Conservation (phyloP, 176 grass and related monocot genomes). For the Carex kokanica region DNA sequence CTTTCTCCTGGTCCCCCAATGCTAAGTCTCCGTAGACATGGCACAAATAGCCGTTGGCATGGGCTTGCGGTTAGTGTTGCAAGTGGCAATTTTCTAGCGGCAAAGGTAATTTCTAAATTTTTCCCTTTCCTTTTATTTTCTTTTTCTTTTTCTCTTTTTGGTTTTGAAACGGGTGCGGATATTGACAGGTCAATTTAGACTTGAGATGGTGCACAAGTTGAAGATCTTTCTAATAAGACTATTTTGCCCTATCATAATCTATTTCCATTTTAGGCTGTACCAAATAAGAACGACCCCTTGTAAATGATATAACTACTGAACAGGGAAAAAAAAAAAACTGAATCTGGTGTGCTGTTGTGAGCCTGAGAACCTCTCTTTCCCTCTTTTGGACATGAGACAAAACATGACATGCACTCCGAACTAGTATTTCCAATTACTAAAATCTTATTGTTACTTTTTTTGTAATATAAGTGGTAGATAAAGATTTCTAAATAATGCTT, state of each 20-base stretch:
- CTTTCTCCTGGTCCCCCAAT: constrained; percentile 97
- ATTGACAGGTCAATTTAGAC: not conserved
- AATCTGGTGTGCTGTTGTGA: too few species aligned
- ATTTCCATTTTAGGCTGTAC: not conserved
- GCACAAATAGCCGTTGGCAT: constrained; percentile 62
- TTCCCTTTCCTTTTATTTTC: not conserved
- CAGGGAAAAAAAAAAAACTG: not conserved
- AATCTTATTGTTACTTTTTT: too few species aligned
- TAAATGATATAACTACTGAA: not conserved
- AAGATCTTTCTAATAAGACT: not conserved
- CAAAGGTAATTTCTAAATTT: constrained; percentile 57
- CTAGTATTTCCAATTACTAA: too few species aligned
- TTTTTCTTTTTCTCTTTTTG: not conserved
- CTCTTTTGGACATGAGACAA: too few species aligned
- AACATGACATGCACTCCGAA: too few species aligned
- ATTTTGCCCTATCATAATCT: not conserved
- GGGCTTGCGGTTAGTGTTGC: constrained; percentile 76
- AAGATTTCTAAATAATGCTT: too few species aligned
- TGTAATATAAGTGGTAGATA: too few species aligned
- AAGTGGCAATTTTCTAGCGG: constrained; percentile 94
- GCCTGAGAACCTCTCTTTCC: too few species aligned
- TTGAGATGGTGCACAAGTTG: not conserved
- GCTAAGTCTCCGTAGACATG: constrained; percentile 81
- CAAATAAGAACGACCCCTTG: not conserved
- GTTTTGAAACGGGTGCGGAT: not conserved